A percentile compares a stretch with the other conserved stretches of the same genome.
Conservation (phyloP, 768 basidiomycete genomes). For the Boletales sp. region DNA sequence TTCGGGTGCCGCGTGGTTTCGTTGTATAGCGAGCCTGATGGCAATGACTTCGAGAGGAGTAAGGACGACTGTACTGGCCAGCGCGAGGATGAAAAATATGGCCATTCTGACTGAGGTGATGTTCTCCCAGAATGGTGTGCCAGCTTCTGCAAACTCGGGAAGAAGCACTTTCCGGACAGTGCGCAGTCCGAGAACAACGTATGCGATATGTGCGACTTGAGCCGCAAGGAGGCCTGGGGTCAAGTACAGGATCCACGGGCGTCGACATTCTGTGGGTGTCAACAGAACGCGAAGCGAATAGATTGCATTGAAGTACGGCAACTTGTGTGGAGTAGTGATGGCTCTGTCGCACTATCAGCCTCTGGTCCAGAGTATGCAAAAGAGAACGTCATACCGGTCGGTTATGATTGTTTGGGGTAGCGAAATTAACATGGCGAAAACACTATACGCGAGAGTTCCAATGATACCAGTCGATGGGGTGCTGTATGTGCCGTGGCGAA, state of each 20-base stretch:
- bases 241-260: slow-evolving; percentile 77
- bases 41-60: slow-evolving; percentile 79
- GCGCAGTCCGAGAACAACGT: slow-evolving; percentile 41
- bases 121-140: slow-evolving; percentile 33
- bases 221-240: slow-evolving; percentile 63
- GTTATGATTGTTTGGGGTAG: slow-evolving; percentile 72
- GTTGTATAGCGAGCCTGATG: slow-evolving; percentile 76
- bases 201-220: slow-evolving; percentile 42
- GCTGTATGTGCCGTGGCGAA: slow-evolving; percentile 63
- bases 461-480: slow-evolving; percentile 58
- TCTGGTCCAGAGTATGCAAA: neutral
- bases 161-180: slow-evolving; percentile 52
- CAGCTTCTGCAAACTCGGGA: slow-evolving; percentile 43
- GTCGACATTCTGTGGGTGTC: slow-evolving; percentile 75
- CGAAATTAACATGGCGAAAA: slow-evolving; percentile 62
- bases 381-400: slow-evolving; percentile 52
- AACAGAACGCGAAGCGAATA: slow-evolving; percentile 66
- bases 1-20: slow-evolving; percentile 75
- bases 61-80: slow-evolving; percentile 55
- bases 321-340: slow-evolving; percentile 77
- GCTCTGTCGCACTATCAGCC: slow-evolving; percentile 42
- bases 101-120: slow-evolving; percentile 48
- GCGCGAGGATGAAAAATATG: slow-evolving; percentile 55
- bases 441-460: slow-evolving; percentile 60
- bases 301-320: slow-evolving; percentile 58